Evolutionary conservation across 106 monocot species (phyloP).

Genomic region (Ottelia alismoides): DNA sequence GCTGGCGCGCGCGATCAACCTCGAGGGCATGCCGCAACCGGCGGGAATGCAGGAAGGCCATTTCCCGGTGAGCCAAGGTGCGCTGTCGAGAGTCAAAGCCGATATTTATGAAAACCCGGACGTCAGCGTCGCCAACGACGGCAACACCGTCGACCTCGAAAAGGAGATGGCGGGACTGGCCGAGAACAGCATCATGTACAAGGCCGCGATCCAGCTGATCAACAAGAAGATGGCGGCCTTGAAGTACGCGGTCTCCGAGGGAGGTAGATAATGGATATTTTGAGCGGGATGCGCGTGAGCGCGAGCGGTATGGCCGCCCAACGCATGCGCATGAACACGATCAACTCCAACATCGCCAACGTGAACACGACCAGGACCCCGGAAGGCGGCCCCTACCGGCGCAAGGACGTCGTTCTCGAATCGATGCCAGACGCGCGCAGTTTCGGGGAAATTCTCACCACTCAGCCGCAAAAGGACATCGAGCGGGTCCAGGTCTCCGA

Average conservation of each 20-base stretch:
- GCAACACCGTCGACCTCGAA: not conserved
- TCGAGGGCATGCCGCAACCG: not conserved
- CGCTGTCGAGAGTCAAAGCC: not conserved
- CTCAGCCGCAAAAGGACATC: not conserved
- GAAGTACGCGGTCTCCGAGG: not conserved
- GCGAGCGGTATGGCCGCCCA: not conserved
- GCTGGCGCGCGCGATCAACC: not conserved
- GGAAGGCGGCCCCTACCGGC: not conserved
- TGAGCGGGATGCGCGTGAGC: no score
- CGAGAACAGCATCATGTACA: not conserved
- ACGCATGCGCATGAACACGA: not conserved
- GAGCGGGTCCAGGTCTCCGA: not conserved
- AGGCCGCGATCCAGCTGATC: not conserved
- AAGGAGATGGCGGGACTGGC: not conserved
- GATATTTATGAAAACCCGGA: not conserved
- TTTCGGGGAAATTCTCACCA: not conserved
- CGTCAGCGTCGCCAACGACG: not conserved
- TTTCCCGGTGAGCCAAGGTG: not conserved
- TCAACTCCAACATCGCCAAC: not conserved
- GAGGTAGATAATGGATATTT: no score
- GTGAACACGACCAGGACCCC: not conserved
- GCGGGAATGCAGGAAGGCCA: not conserved
- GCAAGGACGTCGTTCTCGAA: not conserved
- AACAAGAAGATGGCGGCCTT: not conserved
- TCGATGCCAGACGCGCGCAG: no score